A percentile compares a stretch with the other conserved stretches of the same genome.
Conservation (phyloP, 169 alveolate genomes). For the Cryptosporidium canis region DNA sequence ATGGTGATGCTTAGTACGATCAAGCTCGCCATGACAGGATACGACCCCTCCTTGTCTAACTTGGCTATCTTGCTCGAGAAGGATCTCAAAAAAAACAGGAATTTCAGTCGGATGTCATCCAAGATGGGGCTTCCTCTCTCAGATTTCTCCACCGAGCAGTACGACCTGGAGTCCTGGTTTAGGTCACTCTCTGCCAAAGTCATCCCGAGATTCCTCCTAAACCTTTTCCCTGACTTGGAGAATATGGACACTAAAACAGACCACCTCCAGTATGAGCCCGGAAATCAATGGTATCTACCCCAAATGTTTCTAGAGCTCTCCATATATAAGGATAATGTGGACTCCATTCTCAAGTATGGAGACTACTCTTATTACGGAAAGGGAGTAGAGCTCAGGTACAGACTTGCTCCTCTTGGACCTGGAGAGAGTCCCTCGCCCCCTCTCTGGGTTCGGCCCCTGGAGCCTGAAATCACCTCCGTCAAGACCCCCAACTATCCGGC, state of each 20-base stretch:
- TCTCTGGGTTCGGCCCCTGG: conserved; percentile 10
- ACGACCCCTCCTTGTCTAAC: conserved; percentile 46
- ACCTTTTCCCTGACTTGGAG: conserved; percentile 1
- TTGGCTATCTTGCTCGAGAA: conserved; percentile 16
- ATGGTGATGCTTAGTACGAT: conserved; percentile 4
- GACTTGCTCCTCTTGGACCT: neutral
- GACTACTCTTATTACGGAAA: conserved; percentile 34
- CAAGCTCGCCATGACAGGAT: conserved; percentile 49
- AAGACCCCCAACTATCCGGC: conserved; percentile 14
- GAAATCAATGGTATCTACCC: conserved; percentile 51
- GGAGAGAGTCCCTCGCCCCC: neutral
- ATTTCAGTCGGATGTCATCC: conserved; percentile 5
- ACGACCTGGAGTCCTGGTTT: neutral
- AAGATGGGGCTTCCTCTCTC: neutral
- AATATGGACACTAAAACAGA: neutral
- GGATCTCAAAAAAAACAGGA: neutral
- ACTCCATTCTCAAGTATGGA: conserved; percentile 34
- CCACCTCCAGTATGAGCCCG: neutral
- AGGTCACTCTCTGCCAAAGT: neutral
- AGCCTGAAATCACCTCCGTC: neutral
- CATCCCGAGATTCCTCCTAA: neutral
- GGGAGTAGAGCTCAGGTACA: neutral
- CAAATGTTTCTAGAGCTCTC: conserved; percentile 49
- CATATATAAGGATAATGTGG: conserved; percentile 34
- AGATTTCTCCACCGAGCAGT: neutral